phyloP scores from a whole-genome alignment of 164 flowering plant species.

The Amborella trichopoda region DNA sequence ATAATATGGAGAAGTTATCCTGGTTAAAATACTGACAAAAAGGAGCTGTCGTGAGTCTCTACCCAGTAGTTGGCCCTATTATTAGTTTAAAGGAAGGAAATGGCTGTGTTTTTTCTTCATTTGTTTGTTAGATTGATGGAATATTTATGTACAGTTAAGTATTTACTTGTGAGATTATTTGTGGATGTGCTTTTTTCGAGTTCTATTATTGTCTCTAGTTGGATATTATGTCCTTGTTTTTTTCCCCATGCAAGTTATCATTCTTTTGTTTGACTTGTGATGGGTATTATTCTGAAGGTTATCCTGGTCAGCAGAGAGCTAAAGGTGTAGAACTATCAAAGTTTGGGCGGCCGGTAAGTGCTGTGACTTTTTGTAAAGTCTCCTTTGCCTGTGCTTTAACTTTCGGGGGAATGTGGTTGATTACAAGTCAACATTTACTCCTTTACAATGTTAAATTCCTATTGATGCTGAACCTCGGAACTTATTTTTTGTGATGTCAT shows the following conservation, averaged over 20 bases:
- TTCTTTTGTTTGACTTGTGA: neutral
- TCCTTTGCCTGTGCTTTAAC: too few species aligned
- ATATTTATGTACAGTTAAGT: conserved; percentile 2
- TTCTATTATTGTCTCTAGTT: neutral
- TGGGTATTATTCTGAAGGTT: conserved; percentile 25
- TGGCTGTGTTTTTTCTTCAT: neutral
- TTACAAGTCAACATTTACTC: too few species aligned
- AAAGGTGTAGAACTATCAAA: conserved; percentile 57
- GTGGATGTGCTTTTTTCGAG: neutral
- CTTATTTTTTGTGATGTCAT: too few species aligned
- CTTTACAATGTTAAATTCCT: too few species aligned
- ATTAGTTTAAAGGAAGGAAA: too few species aligned
- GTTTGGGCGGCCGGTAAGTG: conserved; percentile 84
- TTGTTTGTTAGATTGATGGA: neutral
- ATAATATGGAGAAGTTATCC: too few species aligned
- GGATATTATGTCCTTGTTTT: neutral
- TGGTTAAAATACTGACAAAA: too few species aligned
- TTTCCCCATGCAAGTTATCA: too few species aligned
- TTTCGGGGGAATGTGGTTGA: too few species aligned
- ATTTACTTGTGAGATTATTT: neutral
- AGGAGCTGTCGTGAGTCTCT: too few species aligned
- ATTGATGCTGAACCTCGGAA: too few species aligned
- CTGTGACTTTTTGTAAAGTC: conserved; percentile 3
- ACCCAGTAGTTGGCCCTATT: too few species aligned
- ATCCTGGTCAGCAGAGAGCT: conserved; percentile 67